Evolutionary conservation across 192 early-diverging fungal genomes (phyloP).

Genomic region (Obelidium mucronatum): DNA sequence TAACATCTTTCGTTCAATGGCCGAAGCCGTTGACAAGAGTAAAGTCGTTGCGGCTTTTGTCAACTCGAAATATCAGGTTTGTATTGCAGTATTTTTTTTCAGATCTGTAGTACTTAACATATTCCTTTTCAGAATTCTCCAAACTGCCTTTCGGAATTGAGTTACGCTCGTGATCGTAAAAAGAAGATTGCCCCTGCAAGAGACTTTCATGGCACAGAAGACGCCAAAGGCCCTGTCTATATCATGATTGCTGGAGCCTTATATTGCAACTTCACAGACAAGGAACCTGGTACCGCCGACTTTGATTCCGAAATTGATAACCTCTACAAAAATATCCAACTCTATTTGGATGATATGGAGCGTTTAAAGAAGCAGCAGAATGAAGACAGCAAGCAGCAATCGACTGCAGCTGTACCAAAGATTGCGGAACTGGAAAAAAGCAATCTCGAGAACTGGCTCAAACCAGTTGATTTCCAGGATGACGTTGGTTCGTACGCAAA

Average conservation of each 20-base stretch:
- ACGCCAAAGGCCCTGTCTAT: background rate
- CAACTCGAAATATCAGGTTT: background rate
- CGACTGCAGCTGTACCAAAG: background rate
- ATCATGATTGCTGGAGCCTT: background rate
- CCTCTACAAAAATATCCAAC: background rate
- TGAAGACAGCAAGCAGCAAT: background rate
- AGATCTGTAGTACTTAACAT: too few relatives aligned
- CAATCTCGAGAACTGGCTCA: background rate
- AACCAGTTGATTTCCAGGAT: background rate
- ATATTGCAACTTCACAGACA: background rate
- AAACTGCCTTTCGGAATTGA: conserved; percentile 7
- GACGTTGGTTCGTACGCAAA: background rate
- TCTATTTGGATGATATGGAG: too few relatives aligned
- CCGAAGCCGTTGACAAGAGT: conserved; percentile 3
- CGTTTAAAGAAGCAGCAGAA: too few relatives aligned
- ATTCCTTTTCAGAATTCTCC: background rate
- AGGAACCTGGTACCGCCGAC: background rate
- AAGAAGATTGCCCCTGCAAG: background rate
- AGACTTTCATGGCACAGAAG: background rate
- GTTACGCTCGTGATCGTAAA: conserved; percentile 2
- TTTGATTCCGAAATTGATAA: background rate
- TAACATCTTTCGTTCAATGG: background rate
- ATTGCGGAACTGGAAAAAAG: background rate
- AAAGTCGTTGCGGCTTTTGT: background rate
- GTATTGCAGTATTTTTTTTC: too few relatives aligned